These are phyloP conservation scores for Licmophora abbreviata DNA, from an alignment of 108 stramenopile genomes.

Conservation along the genomic window DNA sequence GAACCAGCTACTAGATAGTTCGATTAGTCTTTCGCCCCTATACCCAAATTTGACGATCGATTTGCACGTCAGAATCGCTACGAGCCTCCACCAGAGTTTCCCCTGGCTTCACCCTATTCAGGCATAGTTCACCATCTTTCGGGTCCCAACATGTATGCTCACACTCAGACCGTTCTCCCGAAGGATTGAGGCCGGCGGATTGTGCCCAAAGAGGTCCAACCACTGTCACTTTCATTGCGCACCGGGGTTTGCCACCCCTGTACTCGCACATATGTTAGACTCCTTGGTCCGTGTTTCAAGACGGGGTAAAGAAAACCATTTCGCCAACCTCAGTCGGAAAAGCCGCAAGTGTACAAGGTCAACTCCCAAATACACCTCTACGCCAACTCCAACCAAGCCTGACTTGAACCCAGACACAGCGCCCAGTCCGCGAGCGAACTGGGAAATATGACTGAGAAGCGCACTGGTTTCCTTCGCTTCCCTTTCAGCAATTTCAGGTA, in stretches of 20 bases:
- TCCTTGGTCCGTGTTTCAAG: constrained; percentile 97
- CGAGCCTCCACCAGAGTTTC: constrained; percentile 95
- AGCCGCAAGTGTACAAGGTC: constrained; percentile 18
- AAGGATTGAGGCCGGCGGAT: constrained; percentile 85
- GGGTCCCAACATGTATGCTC: constrained; percentile 91
- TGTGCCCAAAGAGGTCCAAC: constrained; percentile 62
- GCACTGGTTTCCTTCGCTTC: constrained; percentile 91
- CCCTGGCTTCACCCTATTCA: constrained; percentile 93
- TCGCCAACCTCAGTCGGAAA: constrained; percentile 48
- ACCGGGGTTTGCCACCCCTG: constrained; percentile 80
- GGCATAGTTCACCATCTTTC: constrained; percentile 97
- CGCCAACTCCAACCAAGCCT: constrained; percentile 25
- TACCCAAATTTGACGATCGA: constrained; percentile 95
- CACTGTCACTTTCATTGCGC: constrained; percentile 91
- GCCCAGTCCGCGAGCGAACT: constrained; percentile 44
- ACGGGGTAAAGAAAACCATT: constrained; percentile 87
- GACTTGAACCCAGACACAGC: constrained; percentile 53
- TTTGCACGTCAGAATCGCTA: constrained; percentile 94
- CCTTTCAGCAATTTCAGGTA: constrained; percentile 96
- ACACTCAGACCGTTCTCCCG: constrained; percentile 89
- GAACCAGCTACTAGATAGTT: constrained; percentile 97
- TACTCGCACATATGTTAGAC: constrained; percentile 93
- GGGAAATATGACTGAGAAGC: constrained; percentile 41
- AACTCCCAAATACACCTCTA: too few species aligned
- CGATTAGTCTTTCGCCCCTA: constrained; percentile 98